Percentiles rank a stretch among this genome's conserved stretches.
Conservation (phyloP, 129 eudicot genomes). For the Tagetes patula region DNA sequence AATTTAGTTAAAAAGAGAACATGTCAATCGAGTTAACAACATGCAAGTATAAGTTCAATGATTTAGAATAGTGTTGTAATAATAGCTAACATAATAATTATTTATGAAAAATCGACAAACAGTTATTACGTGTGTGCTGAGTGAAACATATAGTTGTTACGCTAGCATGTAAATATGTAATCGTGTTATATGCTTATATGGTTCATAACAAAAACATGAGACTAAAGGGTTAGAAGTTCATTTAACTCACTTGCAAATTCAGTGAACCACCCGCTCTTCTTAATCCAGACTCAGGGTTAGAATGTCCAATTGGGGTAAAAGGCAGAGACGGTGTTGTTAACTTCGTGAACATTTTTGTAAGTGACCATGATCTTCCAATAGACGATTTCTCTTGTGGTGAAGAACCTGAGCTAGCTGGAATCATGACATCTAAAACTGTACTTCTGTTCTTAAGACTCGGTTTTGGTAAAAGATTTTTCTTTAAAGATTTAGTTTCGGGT, state of each 20-base stretch:
- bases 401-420: constrained; percentile 32
- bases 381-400: constrained; percentile 55
- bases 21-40: not conserved
- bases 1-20: not conserved
- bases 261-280: constrained; percentile 44
- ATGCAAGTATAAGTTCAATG: not conserved
- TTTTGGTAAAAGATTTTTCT: constrained; percentile 53
- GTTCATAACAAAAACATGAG: constrained; percentile 5
- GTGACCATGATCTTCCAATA: constrained; percentile 65
- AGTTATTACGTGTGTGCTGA: not conserved
- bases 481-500: constrained; percentile 47
- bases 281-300: constrained; percentile 41
- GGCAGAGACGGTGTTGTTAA: constrained; percentile 69
- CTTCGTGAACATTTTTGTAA: constrained; percentile 69
- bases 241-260: constrained; percentile 46
- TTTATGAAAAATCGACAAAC: not conserved
- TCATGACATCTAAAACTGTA: constrained; percentile 42
- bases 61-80: not conserved
- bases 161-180: constrained; percentile 16
- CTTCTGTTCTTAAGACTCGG: constrained; percentile 38
- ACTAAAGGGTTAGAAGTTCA: constrained; percentile 9
- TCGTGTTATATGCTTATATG: not conserved
- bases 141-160: not conserved
- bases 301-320: constrained; percentile 40
- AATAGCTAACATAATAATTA: not conserved